Evolutionary conservation across 148 eudicot species (phyloP), one percentile per base, ranked within the genome.

Genomic region (Nepenthes gracilis): DNA sequence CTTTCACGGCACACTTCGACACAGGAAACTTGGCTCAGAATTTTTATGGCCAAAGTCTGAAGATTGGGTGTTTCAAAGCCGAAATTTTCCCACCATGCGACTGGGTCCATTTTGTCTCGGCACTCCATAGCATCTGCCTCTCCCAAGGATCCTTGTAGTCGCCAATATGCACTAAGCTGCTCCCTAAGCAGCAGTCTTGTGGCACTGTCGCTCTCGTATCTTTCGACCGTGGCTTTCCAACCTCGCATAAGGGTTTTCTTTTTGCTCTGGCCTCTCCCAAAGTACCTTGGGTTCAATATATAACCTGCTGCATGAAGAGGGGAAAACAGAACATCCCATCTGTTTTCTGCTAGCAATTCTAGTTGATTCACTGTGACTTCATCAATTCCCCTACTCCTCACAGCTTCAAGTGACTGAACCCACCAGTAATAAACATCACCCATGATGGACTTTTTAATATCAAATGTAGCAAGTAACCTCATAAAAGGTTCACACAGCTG

Each of bases 21-120:
- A 23, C 76, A 74, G 2, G 64, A 71, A 45, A 74, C 71, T 67
- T 76, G 84, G 61, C 76, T 73, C 66, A 76, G 55, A 34, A 76
- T 64, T 67, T 65, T 80, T 64, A 80, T 71, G 37, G 80, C 84
- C 47, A 80, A 64, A 23, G 69, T 70, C 58, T 79, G 83, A 33
- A 80, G 60, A 12, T 76, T 66, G 2, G 80, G 78, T 38, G 74
- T 67, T 69, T 73, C 84, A 60, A 73, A 80, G 32, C 78, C 81
- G 47, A 80, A 80, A 57, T 76, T 76, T 63, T 76, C 84, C 84
- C 80, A 79, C 83, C 80, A 79, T 12, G 80, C 70, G 50, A 80
- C 78, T 5, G 74, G 81, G 51, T 80, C 78, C 84, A 80, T 80
- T 55, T 80, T 80, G 68, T 80, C 80, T 63, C 84, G 65, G 68